Evolutionary conservation across 192 early-diverging fungal species (phyloP).

Genomic region (Coemansia pectinata): DNA sequence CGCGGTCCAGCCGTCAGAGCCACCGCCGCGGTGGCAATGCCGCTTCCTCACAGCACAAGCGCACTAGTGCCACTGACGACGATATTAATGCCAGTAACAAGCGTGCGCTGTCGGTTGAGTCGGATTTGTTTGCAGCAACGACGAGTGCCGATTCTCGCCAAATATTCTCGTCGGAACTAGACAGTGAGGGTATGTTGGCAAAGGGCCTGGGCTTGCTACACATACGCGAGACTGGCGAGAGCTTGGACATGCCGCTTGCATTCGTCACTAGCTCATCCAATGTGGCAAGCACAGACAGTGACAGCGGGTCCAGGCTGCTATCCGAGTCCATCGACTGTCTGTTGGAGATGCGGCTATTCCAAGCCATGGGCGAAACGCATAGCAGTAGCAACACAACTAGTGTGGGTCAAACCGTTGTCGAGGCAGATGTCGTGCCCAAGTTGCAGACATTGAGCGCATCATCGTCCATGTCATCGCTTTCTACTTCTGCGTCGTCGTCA

Average conservation of each 20-base stretch:
- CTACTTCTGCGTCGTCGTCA: conserved; percentile 14
- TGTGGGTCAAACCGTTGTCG: background rate
- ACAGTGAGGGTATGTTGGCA: background rate
- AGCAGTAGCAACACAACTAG: background rate
- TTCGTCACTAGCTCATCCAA: background rate
- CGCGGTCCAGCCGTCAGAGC: conserved; percentile 5
- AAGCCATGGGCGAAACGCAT: background rate
- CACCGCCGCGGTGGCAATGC: background rate
- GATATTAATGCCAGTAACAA: background rate
- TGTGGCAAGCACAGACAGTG: background rate
- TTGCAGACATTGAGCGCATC: background rate
- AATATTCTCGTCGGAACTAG: background rate
- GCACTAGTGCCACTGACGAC: background rate
- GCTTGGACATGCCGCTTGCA: background rate
- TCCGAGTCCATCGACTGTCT: conserved; percentile 15
- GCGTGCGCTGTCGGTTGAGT: background rate
- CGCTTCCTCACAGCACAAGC: background rate
- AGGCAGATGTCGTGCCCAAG: background rate
- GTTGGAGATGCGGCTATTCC: background rate
- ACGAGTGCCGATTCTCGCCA: background rate
- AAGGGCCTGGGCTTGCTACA: background rate
- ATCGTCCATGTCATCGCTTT: conserved; percentile 10
- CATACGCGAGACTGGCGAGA: background rate
- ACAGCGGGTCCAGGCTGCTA: background rate
- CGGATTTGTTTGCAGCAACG: background rate